Evolutionary conservation across 257 asterid genomes (phyloP), one percentile per base, ranked within the genome.

Genomic region (Nicotiana attenuata): DNA sequence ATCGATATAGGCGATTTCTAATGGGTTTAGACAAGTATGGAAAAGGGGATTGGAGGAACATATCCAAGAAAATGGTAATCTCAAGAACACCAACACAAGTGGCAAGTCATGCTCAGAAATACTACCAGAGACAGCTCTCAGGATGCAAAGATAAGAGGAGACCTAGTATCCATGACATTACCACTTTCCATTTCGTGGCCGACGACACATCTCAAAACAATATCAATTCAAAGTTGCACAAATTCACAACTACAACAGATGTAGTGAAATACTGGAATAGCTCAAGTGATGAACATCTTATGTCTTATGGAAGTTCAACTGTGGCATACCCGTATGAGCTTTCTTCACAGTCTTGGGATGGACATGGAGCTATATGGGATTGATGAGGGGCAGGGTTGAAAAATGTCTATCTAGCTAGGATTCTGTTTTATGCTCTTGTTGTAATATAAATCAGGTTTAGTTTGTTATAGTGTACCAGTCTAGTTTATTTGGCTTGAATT

Each of bases 71-170:
- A 80, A 90, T 86, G 50, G 98, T 93, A 52, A 85, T 87, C 24
- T 81, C 98, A 0, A 93, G 91, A 79, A 90, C 93, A 7, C 97
- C 98, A n/a, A 90, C 96, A 8, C 98, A 93, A 85, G 98, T 93
- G 33, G 98, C 98, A 19, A 93, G 98, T 88, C 98, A 93, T 86
- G 98, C 98, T 80, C 98, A 94, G 87, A 94, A 94, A 81, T 94
- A 92, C 85, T 94, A 88, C 28, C 90, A 90, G n/a, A 86, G 98
- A 83, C 97, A 92, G 76, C 67, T 87, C 63, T 86, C 92, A 16
- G 91, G 91, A 19, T 90, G 89, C 78, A 93, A 91, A 82, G 97
- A 93, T 84, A 91, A 92, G 85, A 85, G 91, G 76, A 87, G 97
- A 80, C 97, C 97, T 1, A 94, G 98, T 89, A 94, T 94, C 84